These are phyloP conservation scores for Phytophthora uliginosa DNA, from an alignment of 352 stramenopile genomes.

Conservation along the genomic window DNA sequence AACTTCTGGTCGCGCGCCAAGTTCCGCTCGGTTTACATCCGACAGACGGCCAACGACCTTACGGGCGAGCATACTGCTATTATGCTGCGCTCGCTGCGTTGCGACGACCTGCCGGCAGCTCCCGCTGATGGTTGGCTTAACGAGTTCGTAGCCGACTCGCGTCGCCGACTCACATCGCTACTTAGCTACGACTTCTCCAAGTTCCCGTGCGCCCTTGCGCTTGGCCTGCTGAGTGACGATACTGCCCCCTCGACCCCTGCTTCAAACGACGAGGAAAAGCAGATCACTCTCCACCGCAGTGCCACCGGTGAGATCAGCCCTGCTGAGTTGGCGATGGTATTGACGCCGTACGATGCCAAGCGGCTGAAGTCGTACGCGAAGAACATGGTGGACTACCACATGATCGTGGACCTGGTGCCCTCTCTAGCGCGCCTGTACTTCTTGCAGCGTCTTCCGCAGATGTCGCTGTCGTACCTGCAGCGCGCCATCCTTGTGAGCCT, in stretches of 20 bases:
- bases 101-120: conserved; percentile 80
- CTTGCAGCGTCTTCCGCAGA: conserved; percentile 92
- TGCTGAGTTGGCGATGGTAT: conserved; percentile 92
- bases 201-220: conserved; percentile 92
- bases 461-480: conserved; percentile 97
- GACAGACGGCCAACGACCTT: conserved; percentile 99
- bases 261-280: conserved; percentile 23
- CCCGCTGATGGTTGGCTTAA: conserved; percentile 93
- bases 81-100: conserved; percentile 82
- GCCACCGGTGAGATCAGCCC: conserved; percentile 82
- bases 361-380: conserved; percentile 98
- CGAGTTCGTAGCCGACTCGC: conserved; percentile 96
- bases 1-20: conserved; percentile 97
- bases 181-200: conserved; percentile 94
- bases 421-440: conserved; percentile 97
- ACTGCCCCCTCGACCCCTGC: conserved; percentile 33
- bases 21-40: conserved; percentile 98
- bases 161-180: conserved; percentile 95
- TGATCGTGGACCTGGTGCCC: conserved; percentile 98
- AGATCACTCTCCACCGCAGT: conserved; percentile 63
- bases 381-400: conserved; percentile 99
- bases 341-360: conserved; percentile 98
- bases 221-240: conserved; percentile 91
- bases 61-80: conserved; percentile 99
- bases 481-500: conserved; percentile 96